A percentile compares a stretch with the other conserved stretches of the same genome.
These are phyloP conservation scores for Globisporangium mamillatum DNA, from an alignment of 352 stramenopile genomes.

Conservation along the genomic window DNA sequence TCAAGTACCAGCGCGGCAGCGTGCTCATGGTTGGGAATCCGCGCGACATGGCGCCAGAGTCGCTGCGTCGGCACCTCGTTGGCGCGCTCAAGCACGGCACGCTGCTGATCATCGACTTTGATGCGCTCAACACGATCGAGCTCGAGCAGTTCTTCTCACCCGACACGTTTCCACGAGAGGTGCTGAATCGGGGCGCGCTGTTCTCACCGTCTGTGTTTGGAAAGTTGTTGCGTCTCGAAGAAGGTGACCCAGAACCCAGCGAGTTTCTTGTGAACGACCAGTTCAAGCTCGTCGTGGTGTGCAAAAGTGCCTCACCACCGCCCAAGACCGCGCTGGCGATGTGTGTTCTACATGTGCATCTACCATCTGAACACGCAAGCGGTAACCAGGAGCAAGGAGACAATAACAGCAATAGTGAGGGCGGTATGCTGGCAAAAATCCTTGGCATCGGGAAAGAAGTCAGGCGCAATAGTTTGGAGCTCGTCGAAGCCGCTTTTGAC, in stretches of 20 bases:
- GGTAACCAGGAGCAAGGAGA: constrained; percentile 13
- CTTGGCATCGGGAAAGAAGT: constrained; percentile 58
- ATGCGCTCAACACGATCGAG: constrained; percentile 55
- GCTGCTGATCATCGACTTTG: constrained; percentile 78
- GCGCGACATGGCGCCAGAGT: constrained; percentile 59
- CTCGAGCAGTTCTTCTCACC: constrained; percentile 78
- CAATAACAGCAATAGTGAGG: constrained; percentile 11
- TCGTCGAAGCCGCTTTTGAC: constrained; percentile 90
- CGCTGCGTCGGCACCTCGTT: constrained; percentile 72
- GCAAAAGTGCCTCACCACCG: constrained; percentile 34
- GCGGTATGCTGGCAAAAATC: constrained; percentile 32
- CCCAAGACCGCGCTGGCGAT: constrained; percentile 57
- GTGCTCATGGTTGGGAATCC: constrained; percentile 81
- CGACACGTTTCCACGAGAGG: constrained; percentile 61
- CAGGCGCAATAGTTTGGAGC: constrained; percentile 70
- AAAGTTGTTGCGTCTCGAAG: constrained; percentile 36
- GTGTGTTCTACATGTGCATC: constrained; percentile 57
- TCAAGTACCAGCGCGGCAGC: constrained; percentile 88
- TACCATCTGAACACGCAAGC: constrained; percentile 13
- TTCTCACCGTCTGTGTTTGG: constrained; percentile 60
- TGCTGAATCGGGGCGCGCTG: constrained; percentile 67
- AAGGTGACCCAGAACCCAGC: constrained; percentile 47
- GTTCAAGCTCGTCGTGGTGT: constrained; percentile 86
- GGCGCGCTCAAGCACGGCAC: constrained; percentile 67
- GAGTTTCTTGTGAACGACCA: constrained; percentile 82